A percentile compares a stretch with the other conserved stretches of the same genome.
These are phyloP conservation scores for Cylindrotheca fusiformis DNA, from an alignment of 108 stramenopile genomes.

Conservation along the genomic window DNA sequence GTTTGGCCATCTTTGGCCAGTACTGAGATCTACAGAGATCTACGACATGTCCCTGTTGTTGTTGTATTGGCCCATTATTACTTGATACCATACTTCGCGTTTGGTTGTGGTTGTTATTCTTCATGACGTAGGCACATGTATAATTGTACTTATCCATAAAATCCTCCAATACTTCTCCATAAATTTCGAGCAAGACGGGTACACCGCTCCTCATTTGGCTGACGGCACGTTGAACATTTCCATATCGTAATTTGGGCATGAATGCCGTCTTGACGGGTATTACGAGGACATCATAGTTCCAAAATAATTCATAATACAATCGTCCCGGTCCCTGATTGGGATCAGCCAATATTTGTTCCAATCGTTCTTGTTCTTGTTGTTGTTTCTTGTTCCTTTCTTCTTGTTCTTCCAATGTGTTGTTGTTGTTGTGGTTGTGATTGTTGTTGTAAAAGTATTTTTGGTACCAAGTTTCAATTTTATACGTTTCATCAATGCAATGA, in stretches of 20 bases:
- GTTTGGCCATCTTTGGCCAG: too few species aligned
- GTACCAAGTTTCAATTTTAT: background rate
- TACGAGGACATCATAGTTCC: conserved; percentile 4
- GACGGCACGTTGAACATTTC: conserved; percentile 5
- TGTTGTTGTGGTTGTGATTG: background rate
- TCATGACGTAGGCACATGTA: background rate
- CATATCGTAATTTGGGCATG: background rate
- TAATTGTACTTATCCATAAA: conserved; percentile 9
- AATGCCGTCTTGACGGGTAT: background rate
- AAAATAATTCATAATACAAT: conserved; percentile 4
- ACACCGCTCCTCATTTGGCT: conserved; percentile 8
- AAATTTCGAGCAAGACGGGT: conserved; percentile 1
- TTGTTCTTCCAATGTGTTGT: background rate
- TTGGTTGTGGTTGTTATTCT: too few species aligned
- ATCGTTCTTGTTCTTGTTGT: too few species aligned
- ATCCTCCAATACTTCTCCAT: conserved; percentile 1
- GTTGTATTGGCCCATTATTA: too few species aligned
- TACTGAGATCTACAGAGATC: too few species aligned
- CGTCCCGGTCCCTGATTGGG: background rate
- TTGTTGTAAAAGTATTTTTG: background rate
- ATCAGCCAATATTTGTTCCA: background rate
- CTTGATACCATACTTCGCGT: too few species aligned
- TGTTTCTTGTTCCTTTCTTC: too few species aligned
- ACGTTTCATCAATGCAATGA: conserved; percentile 1
- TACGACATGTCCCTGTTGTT: too few species aligned